Base-by-base conservation (phyloP, 139 green algal species). In the Haematococcus sp. region DNA sequence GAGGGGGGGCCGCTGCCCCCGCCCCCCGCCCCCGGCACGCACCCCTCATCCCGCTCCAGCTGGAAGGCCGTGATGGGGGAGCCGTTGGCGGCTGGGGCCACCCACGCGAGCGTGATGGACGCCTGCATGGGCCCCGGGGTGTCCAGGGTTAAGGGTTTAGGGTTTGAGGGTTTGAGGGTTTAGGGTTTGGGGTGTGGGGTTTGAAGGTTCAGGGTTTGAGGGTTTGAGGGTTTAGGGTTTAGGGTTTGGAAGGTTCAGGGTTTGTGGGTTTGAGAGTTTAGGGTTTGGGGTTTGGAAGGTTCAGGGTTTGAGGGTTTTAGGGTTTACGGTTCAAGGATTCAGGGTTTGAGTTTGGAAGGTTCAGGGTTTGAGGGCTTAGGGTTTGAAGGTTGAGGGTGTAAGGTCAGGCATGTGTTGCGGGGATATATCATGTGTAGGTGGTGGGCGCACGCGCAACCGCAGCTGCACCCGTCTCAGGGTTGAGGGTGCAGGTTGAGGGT, bases 1-100 rank as follows among this genome's bases (percentile, higher is more conserved):
- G 76, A 71, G 34, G 56, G 67, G 2, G 2, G 4, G 9, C 32
- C 32, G 7, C 9, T n/a, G 11, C 17, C 5, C 61, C 52, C 32
- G 3, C 15, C 28, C 30, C 25, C 28, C 61, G 32, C 11, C 17
- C 32, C 61, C 11, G 28, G 22, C 66, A 27, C 61, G 22, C 19
- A 25, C n/a, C 86, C 86, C 16, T 95, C 82, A 67, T 89, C 84
- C 56, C 88, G 76, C 68, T 93, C 82, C 60, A 95, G 55, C n/a
- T 73, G 51, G 54, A 93, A 94, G n/a, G 56, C 31, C 16, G 56
- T 83, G 49, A 94, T 74, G 20, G 73, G 61, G 19, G 80, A 71
- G 52, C 88, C 89, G 40, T 90, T 89, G 69, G 86, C 82, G 1
- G 49, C 3, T 1, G 85, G 81, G 1, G 78, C n/a, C 22, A 3